Evolutionary conservation across 768 basidiomycete genomes (phyloP), one percentile per base, ranked within the genome.

Genomic region (Cyclocybe aegerita): DNA sequence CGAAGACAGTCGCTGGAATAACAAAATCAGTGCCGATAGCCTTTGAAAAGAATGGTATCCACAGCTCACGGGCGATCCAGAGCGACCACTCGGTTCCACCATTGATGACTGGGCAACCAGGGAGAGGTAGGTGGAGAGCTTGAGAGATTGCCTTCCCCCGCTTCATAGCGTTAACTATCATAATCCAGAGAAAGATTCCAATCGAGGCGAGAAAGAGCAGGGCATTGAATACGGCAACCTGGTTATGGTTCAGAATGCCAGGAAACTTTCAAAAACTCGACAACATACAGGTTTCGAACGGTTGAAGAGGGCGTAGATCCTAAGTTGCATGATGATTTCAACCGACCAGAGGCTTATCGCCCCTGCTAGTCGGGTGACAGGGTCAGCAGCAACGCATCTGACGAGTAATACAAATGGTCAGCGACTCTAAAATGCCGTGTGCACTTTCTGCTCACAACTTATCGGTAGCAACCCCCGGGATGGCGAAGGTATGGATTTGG

Each of bases 291-390:
- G 64, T 49, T 64, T 66, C 5, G 70, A 74, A 38, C 70, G 66
- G 16, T 57, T 53, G 44, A 63, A 77, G 8, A 77, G 49, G 0
- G 73, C 74, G 52, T 75, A 74, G 29, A 76, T 61, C 7, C 74
- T 64, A 8, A 77, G 52, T 54, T 75, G 74, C 70, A 77, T 73
- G 51, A 76, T 62, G 14, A 77, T 74, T 55, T 77, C 73, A 14
- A 77, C 65, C n/a, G 70, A 66, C 75, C 75, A 76, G 7, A 77
- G 56, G 33, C 66, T 70, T 31, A 76, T 62, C 2, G 70, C 73
- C 7, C 76, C 73, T 9, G 68, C 66, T 7, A 74, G 54, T 1
- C 74, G 68, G 34, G 65, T 73, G 17, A 71, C 65, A 4, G 73
- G 64, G 50, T 74, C 73, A 65, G 72, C 73, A 1, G 65, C 70